Evolutionary conservation across 305 asterid species (phyloP), one percentile per base, ranked within the genome.

Genomic region (Striga hermonthica): DNA sequence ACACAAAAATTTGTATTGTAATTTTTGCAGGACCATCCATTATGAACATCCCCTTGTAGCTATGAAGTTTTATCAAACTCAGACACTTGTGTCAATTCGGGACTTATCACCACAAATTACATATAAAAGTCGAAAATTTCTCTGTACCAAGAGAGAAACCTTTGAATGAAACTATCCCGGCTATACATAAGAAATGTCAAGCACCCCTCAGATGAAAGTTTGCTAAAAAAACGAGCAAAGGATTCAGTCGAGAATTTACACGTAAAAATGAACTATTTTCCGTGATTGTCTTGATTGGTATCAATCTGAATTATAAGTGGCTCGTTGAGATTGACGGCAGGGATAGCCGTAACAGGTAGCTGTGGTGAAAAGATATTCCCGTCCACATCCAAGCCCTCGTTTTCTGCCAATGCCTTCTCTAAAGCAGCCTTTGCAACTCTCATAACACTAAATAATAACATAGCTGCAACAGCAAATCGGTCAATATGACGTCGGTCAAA

Each of bases 361-460:
- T 70, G 74, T 8, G 76, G 70, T 22, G 81, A 71, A 59, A 49
- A 60, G 12, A 63, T 50, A 62, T 79, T 85, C 4, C 57, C 76
- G 4, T 82, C 86, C 31, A 70, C 40, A 43, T 84, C 92, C 72
- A 70, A 40, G 39, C 83, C 90, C 72, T 82, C 90, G 13, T 80
- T 90, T 77, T 90, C 97, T 14, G 95, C 96, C 81, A 93, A 82
- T 2, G 97, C 97, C 67, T 84, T 93, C 2, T 88, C 97, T 56
- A 93, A 70, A 62, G 99, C 95, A 9, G 88, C 79, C 81, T 86
- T 93, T 7, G 99, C 97, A 47, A 93, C 96, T 79, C 90, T 82
- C 1, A 80, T 90, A 53, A 90, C 85, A 40, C 91, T 84, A 49
- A 83, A 70, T 6, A 93, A 72, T 60, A 87, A 69, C 54, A 81